Percentiles rank a stretch among this genome's conserved stretches.
phyloP scores from a whole-genome alignment of 1,139 yeast genomes.

The Taphrina communis region DNA sequence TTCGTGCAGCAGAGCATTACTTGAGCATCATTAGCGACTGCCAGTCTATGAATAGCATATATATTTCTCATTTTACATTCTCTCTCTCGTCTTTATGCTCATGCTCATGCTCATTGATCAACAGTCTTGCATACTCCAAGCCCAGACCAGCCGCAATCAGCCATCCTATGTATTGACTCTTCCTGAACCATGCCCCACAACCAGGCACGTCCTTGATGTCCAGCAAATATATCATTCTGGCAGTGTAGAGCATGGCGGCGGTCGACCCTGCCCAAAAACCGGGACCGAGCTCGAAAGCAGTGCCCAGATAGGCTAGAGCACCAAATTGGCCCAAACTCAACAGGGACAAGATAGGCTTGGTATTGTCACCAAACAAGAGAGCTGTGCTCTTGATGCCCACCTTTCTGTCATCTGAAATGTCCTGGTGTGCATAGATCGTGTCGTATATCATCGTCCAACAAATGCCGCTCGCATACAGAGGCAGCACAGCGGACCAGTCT shows the following conservation, averaged over 20 bases:
- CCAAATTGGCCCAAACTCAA: constrained; percentile 69
- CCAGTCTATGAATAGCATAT: background rate
- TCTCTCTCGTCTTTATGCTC: background rate
- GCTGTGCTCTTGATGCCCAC: constrained; percentile 97
- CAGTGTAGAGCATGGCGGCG: constrained; percentile 23
- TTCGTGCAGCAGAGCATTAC: background rate
- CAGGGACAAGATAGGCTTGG: constrained; percentile 70
- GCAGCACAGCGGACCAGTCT: constrained; percentile 71
- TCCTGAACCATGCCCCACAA: constrained; percentile 36
- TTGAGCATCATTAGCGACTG: constrained; percentile 11
- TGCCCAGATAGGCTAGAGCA: constrained; percentile 26
- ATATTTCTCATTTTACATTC: background rate
- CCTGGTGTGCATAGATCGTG: constrained; percentile 97
- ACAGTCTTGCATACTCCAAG: constrained; percentile 14
- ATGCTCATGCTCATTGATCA: background rate
- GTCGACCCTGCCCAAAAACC: constrained; percentile 32
- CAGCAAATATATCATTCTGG: constrained; percentile 25
- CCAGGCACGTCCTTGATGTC: constrained; percentile 23
- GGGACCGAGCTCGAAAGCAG: constrained; percentile 4
- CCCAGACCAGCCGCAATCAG: constrained; percentile 35
- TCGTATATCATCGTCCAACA: constrained; percentile 96
- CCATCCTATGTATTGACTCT: constrained; percentile 36
- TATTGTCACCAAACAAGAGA: constrained; percentile 82
- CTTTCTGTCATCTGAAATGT: constrained; percentile 78
- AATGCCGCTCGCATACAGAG: constrained; percentile 76